Conservation (phyloP, 345 rosid genomes). For the Salix dunnii region DNA sequence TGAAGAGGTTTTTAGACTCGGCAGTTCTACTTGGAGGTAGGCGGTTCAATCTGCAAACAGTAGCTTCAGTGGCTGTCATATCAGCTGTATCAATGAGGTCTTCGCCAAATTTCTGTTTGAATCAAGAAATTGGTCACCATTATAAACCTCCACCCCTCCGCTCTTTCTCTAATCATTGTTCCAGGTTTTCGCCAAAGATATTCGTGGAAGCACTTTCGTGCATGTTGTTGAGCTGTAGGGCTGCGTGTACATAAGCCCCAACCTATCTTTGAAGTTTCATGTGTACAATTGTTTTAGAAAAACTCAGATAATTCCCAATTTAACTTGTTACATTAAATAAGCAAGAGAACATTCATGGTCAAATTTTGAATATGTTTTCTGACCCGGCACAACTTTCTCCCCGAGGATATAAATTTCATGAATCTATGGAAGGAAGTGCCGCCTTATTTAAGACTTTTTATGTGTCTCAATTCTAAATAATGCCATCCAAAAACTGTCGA, state of each 20-base stretch:
- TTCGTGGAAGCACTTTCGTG: background rate
- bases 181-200: too few relatives aligned
- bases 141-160: background rate
- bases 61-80: background rate
- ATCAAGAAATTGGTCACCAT: background rate
- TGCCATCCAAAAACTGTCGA: too few relatives aligned
- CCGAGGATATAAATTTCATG: background rate
- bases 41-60: background rate
- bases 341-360: background rate
- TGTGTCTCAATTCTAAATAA: too few relatives aligned
- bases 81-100: background rate
- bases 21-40: slow-evolving; percentile 78
- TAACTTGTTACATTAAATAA: background rate
- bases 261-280: background rate
- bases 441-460: background rate
- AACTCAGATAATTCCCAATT: background rate
- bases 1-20: slow-evolving; percentile 90
- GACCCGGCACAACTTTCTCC: background rate
- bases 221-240: background rate
- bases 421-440: background rate
- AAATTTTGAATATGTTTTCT: background rate
- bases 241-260: background rate
- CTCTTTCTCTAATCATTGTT: background rate
- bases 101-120: background rate
- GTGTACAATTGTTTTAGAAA: background rate